Percentiles rank a stretch among this genome's conserved stretches.
phyloP scores from a whole-genome alignment of 768 basidiomycete species.

The Leucocoprinus leucothites region DNA sequence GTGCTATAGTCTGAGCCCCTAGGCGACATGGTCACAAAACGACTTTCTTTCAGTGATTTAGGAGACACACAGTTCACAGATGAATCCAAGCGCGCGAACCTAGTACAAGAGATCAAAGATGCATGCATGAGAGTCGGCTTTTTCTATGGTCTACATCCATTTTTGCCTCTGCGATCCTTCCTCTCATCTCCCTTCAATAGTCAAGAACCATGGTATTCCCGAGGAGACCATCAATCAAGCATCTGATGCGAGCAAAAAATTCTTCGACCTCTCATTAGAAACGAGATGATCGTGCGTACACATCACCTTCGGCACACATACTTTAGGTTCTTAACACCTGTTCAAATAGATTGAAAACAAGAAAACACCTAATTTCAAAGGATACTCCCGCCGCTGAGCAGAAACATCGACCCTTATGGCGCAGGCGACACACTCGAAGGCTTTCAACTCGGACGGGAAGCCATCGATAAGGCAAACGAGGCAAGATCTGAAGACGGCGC shows the following conservation, averaged over 20 bases:
- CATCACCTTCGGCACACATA: background rate
- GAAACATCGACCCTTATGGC: conserved; percentile 72
- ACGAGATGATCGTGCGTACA: conserved; percentile 56
- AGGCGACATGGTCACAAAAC: background rate
- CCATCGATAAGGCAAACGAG: conserved; percentile 25
- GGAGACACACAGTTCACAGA: conserved; percentile 35
- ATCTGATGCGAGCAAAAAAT: conserved; percentile 48
- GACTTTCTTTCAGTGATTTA: conserved; percentile 37
- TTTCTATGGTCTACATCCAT: conserved; percentile 58
- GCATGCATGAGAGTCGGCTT: conserved; percentile 85
- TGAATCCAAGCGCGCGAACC: conserved; percentile 30
- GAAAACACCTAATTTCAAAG: conserved; percentile 70
- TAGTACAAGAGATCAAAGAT: conserved; percentile 61
- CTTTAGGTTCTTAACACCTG: background rate
- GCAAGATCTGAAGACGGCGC: conserved; percentile 35
- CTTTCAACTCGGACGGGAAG: conserved; percentile 82
- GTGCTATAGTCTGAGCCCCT: background rate
- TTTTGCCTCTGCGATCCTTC: background rate
- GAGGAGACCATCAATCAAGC: conserved; percentile 43
- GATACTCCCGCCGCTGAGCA: conserved; percentile 66
- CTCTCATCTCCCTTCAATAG: conserved; percentile 29
- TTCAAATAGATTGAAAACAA: conserved; percentile 59
- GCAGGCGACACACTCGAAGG: conserved; percentile 91
- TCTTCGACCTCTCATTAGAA: conserved; percentile 63
- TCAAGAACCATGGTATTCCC: conserved; percentile 74